Evolutionary conservation across 179 eudicot species (phyloP), one percentile per base, ranked within the genome.

Genomic region (Gypsophila paniculata): DNA sequence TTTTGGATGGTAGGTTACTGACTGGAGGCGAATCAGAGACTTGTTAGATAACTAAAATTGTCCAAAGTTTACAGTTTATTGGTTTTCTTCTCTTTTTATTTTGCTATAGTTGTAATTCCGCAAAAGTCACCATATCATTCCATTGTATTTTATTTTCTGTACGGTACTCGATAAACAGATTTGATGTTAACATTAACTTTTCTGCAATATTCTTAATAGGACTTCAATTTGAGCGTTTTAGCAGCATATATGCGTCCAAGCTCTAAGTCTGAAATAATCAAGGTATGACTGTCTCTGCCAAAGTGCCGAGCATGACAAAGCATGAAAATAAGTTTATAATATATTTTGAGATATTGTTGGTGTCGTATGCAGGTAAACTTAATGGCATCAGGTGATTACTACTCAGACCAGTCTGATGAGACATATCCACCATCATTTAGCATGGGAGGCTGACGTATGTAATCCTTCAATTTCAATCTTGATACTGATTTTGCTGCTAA

Each of bases 231-330:
- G 94, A 83, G 91, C 68, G 61, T 92, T 69, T 75, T 92, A 78
- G 98, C 96, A 70, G 77, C 87, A 13, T 78, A 78, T 58, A 69
- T 74, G 74, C 91, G 87, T 46, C 86, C 97, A 25, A 87, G 83
- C 84, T 88, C 96, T 29, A 88, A 86, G 74, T 88, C 88, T 3
- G 90, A 90, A 83, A 90, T 92, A 64, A 86, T 92, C 22, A 92
- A 92, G 96, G 98, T 91, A 52, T 62, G 64, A 60, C 64, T 53
- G 23, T 39, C 61, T 65, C 48, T 12, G 51, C 10, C 36, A 5
- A n/a, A n/a, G n/a, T n/a, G n/a, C n/a, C n/a, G n/a, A 19, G 23
- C 34, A 29, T 39, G n/a, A 17, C 29, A 26, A 6, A 39, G 7
- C 26, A 42, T 42, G 46, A 42, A 2, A 1, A 14, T 19, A 54